Conservation (phyloP, 306 rosid species). For the Sesbania bispinosa region DNA sequence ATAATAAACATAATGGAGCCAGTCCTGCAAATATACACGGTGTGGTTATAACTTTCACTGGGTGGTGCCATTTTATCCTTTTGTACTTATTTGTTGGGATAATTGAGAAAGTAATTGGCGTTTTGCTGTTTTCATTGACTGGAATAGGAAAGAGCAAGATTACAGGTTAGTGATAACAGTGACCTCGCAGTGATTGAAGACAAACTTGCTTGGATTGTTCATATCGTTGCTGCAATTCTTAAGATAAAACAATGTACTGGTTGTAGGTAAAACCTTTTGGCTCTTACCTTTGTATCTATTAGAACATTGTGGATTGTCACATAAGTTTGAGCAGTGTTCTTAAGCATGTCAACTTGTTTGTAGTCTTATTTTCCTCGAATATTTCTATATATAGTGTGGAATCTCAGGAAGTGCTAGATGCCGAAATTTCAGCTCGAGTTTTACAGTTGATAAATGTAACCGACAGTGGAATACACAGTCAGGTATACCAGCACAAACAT, state of each 20-base stretch:
- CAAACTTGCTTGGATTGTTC: constrained; percentile 97
- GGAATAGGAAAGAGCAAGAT: constrained; percentile 83
- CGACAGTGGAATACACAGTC: constrained; percentile 89
- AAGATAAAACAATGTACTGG: constrained; percentile 87
- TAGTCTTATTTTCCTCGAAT: constrained; percentile 7
- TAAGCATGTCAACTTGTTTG: constrained; percentile 13
- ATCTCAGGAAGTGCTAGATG: constrained; percentile 94
- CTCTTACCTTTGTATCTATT: constrained; percentile 7
- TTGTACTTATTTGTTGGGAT: constrained; percentile 21
- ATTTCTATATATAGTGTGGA: constrained; percentile 62
- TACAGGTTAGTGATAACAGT: constrained; percentile 67
- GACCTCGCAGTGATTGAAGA: constrained; percentile 82
- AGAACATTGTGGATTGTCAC: constrained; percentile 2
- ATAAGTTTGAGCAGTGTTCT: neutral
- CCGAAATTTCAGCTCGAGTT: constrained; percentile 96
- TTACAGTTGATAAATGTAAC: constrained; percentile 85
- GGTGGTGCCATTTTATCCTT: neutral
- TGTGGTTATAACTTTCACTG: constrained; percentile 39
- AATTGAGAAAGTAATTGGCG: constrained; percentile 21
- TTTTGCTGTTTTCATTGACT: constrained; percentile 27
- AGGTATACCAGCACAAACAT: constrained; percentile 50
- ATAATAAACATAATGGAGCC: constrained; percentile 93
- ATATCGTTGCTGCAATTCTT: constrained; percentile 89
- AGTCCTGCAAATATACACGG: constrained; percentile 84
- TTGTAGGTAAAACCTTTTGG: constrained; percentile 65